These are phyloP conservation scores for Suzukiozyma palmioleophila DNA, from an alignment of 1,139 yeast species.

Conservation along the genomic window DNA sequence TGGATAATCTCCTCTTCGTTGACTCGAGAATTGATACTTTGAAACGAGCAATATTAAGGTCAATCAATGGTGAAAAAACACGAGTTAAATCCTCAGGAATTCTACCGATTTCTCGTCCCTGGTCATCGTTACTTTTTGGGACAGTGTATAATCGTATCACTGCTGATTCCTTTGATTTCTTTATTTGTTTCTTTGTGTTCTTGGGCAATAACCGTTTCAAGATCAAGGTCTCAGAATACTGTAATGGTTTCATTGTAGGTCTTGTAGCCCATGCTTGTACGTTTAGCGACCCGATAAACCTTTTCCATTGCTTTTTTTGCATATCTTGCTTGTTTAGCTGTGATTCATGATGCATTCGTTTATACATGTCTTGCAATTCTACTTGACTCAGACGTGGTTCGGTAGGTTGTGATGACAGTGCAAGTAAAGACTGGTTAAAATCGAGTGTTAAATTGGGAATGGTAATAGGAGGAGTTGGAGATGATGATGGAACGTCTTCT, in stretches of 20 bases:
- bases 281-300: conserved; percentile 65
- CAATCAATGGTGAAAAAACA: conserved; percentile 65
- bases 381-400: conserved; percentile 8
- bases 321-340: conserved; percentile 12
- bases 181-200: conserved; percentile 18
- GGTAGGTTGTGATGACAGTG: conserved; percentile 9
- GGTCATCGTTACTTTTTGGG: conserved; percentile 15
- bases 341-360: conserved; percentile 13
- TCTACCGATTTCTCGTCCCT: conserved; percentile 66
- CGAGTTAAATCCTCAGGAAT: conserved; percentile 68
- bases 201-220: conserved; percentile 33
- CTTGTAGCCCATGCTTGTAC: conserved; percentile 83
- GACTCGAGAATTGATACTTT: conserved; percentile 59
- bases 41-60: conserved; percentile 51
- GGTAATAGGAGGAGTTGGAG: not conserved
- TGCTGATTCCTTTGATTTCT: conserved; percentile 21
- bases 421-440: conserved; percentile 1
- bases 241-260: conserved; percentile 53
- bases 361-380: conserved; percentile 11
- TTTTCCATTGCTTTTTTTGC: conserved; percentile 18
- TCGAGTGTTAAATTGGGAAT: not conserved
- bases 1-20: conserved; percentile 49
- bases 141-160: conserved; percentile 30
- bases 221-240: conserved; percentile 45
- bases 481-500: no score